Base-by-base conservation (phyloP, 768 basidiomycete genomes). In the Hydnomerulius pinastri region DNA sequence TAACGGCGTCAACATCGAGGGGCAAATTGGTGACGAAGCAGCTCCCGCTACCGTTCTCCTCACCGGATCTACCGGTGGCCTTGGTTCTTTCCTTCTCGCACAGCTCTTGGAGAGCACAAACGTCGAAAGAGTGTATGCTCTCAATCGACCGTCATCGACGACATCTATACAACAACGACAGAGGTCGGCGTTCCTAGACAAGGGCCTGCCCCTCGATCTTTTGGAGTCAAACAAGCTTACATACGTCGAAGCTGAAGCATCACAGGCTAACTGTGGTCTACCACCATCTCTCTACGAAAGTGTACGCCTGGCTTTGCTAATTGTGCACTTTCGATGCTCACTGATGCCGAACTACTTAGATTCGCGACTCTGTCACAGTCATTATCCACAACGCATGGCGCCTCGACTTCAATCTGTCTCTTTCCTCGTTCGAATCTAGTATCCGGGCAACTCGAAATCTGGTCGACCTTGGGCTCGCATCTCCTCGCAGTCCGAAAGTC, bases 351-450 rank as follows among this genome's bases (percentile, higher is more conserved):
- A 12, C 11, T 18, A 15, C 40, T 37, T 49, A 72, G 70, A 39
- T 72, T 5, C 58, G 58, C 23, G 43, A 46, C 9, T 52, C 53
- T 4, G 56, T 72, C 11, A 72, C 64, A 1, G 51, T 51, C 12
- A 68, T 76, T 44, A 70, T 75, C 20, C 73, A 76, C 51, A 71
- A 68, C 39, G 76, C 76, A 15, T 79, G 77, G 77, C 63, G 62
- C 8, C 66, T 79, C 30, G 74, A 78, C 59, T 77, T 81, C 64
- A 77, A 75, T 54, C 66, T 79, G 11, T 67, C 74, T 7, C 64
- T 80, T 30, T 60, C 69, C 0, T 77, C 77, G 1, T 82, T 79
- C 52, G 78, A 80, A 49, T 56, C 73, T 5, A 74, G 77, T 56
- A 65, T 81, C 43, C 66, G 64, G 11, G 75, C 76, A 25, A 74